Conservation (phyloP, 2,329 filamentous ascomycete species). For the Paraphaeosphaeria sporulosa region DNA sequence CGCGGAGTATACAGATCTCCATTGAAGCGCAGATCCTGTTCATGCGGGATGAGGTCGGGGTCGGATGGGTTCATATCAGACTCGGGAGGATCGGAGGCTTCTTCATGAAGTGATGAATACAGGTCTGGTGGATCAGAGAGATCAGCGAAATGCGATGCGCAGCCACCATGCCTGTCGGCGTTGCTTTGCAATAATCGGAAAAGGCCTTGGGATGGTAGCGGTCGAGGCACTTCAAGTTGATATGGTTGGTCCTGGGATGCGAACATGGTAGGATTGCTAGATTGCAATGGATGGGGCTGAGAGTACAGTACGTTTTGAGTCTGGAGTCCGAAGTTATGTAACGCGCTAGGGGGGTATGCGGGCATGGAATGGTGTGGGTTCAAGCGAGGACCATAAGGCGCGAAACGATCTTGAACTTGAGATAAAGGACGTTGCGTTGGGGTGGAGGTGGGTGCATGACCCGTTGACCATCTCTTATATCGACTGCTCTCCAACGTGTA, state of each 20-base stretch:
- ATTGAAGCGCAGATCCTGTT: conserved; percentile 77
- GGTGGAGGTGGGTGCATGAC: conserved; percentile 66
- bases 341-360: conserved; percentile 42
- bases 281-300: conserved; percentile 61
- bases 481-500: conserved; percentile 73
- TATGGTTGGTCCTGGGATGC: conserved; percentile 61
- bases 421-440: conserved; percentile 63
- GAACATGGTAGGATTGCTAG: conserved; percentile 55
- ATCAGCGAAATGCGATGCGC: conserved; percentile 71
- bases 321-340: conserved; percentile 41
- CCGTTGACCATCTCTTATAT: conserved; percentile 80
- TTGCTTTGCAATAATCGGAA: conserved; percentile 80
- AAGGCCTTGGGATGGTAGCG: conserved; percentile 71
- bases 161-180: conserved; percentile 71
- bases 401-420: conserved; percentile 67
- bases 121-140: conserved; percentile 79
- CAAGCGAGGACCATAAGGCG: conserved; percentile 65
- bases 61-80: conserved; percentile 84
- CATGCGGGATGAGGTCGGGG: conserved; percentile 76
- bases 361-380: conserved; percentile 54
- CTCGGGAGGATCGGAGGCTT: conserved; percentile 75
- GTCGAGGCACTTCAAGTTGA: conserved; percentile 64
- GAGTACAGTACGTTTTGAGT: conserved; percentile 49
- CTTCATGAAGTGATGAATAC: conserved; percentile 76
- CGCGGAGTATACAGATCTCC: conserved; percentile 83